Evolutionary conservation across 2,329 filamentous ascomycete genomes (phyloP), one percentile per base, ranked within the genome.

Genomic region (Diaporthe sp.): DNA sequence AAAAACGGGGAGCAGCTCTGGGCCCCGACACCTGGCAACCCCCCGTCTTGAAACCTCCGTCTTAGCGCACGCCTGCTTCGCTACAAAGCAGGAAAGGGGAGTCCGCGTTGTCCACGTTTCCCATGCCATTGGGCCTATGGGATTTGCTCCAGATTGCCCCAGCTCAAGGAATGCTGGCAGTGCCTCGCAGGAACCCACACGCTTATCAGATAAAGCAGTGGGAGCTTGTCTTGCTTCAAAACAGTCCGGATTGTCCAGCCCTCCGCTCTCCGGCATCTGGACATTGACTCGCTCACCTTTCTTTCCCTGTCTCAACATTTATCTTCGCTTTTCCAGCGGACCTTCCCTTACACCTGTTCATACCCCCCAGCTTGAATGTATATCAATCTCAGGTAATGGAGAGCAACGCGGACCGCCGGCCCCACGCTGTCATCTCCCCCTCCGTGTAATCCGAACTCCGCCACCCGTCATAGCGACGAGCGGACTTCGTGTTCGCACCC

Each of bases 121-220:
- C 53, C 61, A 61, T 70, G n/a, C 20, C 61, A 44, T n/a, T 20
- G 31, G 71, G 60, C 71, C 71, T 44, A 71, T 71, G 55, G 53
- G 55, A 71, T 49, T 61, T 51, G 44, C 44, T 68, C 63, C 63
- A 68, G 44, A 51, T 37, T 17, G 63, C 44, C 44, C 63, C 47
- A 68, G 65, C 65, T 39, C 47, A 68, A 39, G 47, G 22, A 53
- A 51, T 53, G 65, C 65, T 53, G 47, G 47, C 65, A 53, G 22
- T 53, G 22, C 57, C 49, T 25, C 34, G 71, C 25, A 44, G 42
- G 67, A 61, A 20, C 28, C 74, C 74, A 44, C 44, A 60, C 42
- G 68, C 74, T 72, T 75, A 71, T 75, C 68, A 53, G 74, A 72
- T 75, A 75, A 57, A 72, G 73, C 70, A 61, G 70, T 42, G 37